A percentile compares a stretch with the other conserved stretches of the same genome.
Conservation (phyloP, 2,329 filamentous ascomycete genomes). For the Aspergillus sp. region DNA sequence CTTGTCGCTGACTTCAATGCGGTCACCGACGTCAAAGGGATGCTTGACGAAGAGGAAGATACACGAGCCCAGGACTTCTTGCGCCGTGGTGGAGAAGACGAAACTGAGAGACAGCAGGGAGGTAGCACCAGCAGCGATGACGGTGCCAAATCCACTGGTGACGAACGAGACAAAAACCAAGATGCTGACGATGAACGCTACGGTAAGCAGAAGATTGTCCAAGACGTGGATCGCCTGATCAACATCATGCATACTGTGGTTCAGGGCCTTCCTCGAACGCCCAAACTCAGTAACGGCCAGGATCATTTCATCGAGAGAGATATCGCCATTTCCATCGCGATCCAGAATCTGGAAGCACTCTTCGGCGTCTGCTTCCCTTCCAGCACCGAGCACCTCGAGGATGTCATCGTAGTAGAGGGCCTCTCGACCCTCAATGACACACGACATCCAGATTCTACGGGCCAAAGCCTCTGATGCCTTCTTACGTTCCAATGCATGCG, state of each 20-base stretch:
- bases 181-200: constrained; percentile 74
- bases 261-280: constrained; percentile 80
- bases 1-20: constrained; percentile 70
- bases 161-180: constrained; percentile 90
- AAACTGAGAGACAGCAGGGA: constrained; percentile 94
- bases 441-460: constrained; percentile 96
- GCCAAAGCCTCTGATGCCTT: constrained; percentile 84
- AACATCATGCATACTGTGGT: constrained; percentile 94
- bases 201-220: constrained; percentile 75
- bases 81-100: constrained; percentile 84
- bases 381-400: constrained; percentile 75
- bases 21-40: constrained; percentile 91
- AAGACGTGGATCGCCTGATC: constrained; percentile 89
- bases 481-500: constrained; percentile 81
- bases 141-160: constrained; percentile 77
- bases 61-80: constrained; percentile 96
- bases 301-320: constrained; percentile 93
- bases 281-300: constrained; percentile 79
- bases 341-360: constrained; percentile 81
- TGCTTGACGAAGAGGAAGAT: constrained; percentile 99
- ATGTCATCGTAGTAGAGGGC: constrained; percentile 76
- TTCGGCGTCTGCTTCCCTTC: constrained; percentile 71
- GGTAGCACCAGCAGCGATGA: constrained; percentile 83
- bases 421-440: constrained; percentile 85
- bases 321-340: constrained; percentile 84